Evolutionary conservation across 306 rosid genomes (phyloP).

Genomic region (Trifolium dubium): DNA sequence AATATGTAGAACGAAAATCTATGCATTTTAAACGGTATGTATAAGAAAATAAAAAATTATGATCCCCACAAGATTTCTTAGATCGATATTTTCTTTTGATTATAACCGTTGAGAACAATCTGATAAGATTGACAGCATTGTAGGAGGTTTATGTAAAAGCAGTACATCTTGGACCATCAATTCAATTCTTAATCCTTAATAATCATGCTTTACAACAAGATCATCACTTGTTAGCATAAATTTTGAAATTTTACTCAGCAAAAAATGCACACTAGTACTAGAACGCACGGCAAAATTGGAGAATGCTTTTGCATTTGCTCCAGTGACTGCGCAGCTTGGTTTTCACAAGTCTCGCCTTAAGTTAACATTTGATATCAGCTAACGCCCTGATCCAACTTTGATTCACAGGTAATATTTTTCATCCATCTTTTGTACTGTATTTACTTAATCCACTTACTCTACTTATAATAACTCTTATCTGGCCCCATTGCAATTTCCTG

Average conservation of each 20-base stretch:
- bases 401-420: slow-evolving; percentile 31
- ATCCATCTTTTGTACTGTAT: slow-evolving; percentile 29
- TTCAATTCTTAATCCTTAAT: slow-evolving; percentile 36
- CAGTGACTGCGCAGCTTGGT: slow-evolving; percentile 5
- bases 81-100: neutral
- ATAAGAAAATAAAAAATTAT: neutral
- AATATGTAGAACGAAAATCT: too few relatives aligned
- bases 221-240: slow-evolving; percentile 42
- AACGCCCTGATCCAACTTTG: slow-evolving; percentile 13
- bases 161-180: slow-evolving; percentile 43
- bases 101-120: neutral
- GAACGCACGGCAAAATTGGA: slow-evolving; percentile 32
- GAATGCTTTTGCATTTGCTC: slow-evolving; percentile 45
- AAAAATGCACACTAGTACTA: slow-evolving; percentile 32
- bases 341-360: slow-evolving; percentile 21
- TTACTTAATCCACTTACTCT: slow-evolving; percentile 41
- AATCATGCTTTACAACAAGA: slow-evolving; percentile 43
- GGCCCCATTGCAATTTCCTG: slow-evolving; percentile 44
- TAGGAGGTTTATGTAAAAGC: slow-evolving; percentile 29
- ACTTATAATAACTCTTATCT: slow-evolving; percentile 37
- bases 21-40: too few relatives aligned
- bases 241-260: slow-evolving; percentile 26
- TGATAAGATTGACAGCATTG: neutral
- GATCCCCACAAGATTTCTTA: neutral
- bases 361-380: slow-evolving; percentile 7